Evolutionary conservation across 2,329 filamentous ascomycete species (phyloP), one percentile per base, ranked within the genome.

Genomic region (Aspergillus pseudoglaucus): DNA sequence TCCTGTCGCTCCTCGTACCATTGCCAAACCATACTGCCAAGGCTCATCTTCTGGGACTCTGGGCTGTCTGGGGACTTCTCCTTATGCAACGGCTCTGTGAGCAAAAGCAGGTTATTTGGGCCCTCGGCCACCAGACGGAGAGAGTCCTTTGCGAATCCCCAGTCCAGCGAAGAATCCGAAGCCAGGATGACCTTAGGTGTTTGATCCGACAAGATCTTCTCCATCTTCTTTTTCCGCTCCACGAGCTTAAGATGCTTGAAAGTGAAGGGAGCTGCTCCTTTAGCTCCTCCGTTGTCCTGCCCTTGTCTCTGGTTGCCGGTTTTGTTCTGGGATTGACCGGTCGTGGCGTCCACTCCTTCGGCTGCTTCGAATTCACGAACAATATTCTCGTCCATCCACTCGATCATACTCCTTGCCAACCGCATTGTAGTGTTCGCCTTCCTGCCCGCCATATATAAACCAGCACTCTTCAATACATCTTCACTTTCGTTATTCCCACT

Each of bases 321-420:
- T 52, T 66, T 70, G 54, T 58, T 61, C 32, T 66, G 62, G 9
- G 56, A 53, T 50, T 71, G 68, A n/a, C 61, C 59, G 8, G 59
- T 57, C 6, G 59, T 58, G 45, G 59, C 62, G 47, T 73, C 69
- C 20, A 63, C 65, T 32, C 70, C 69, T 49, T 73, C 69, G 1
- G 68, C 75, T 14, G 85, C 83, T 64, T 95, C 90, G 52, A 95
- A 94, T 59, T 97, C 91, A 47, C 90, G 84, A 38, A 95, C 86
- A 50, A 98, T 94, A 49, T 84, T 85, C 61, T 96, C 90, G 63
- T 97, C 90, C 90, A 98, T 97, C 93, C 93, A 98, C 64, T 98
- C 93, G 27, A 98, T 75, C 88, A 98, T 95, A 66, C 91, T 96
- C 56, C 90, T 81, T 22, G 91, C 88, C 56, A 96, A 88, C 45